A percentile compares a stretch with the other conserved stretches of the same genome.
phyloP scores from a whole-genome alignment of 768 basidiomycete species.

The Asterophora parasitica region DNA sequence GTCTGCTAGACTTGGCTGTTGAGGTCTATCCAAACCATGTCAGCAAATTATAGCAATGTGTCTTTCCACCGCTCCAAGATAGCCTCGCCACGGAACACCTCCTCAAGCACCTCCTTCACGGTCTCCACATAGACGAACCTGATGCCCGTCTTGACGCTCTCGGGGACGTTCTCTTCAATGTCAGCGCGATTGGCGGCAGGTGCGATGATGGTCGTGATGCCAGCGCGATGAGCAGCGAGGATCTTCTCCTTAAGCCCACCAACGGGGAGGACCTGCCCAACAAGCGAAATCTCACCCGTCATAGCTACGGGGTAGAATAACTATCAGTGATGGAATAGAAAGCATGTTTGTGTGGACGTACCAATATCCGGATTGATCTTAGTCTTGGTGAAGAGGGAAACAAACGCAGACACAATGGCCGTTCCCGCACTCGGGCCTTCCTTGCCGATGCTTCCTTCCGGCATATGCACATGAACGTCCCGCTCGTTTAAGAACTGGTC shows the following conservation, averaged over 20 bases:
- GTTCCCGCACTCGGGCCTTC: slow-evolving; percentile 97
- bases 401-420: slow-evolving; percentile 87
- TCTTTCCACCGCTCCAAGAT: slow-evolving; percentile 66
- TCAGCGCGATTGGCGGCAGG: slow-evolving; percentile 88
- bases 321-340: no score
- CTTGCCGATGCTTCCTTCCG: slow-evolving; percentile 88
- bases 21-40: slow-evolving; percentile 3
- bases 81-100: slow-evolving; percentile 70
- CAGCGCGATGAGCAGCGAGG: slow-evolving; percentile 93
- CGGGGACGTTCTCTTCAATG: slow-evolving; percentile 96
- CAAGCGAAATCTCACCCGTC: slow-evolving; percentile 97
- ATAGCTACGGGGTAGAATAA: slow-evolving; percentile 53
- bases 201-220: slow-evolving; percentile 87
- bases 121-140: slow-evolving; percentile 94
- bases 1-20: background rate
- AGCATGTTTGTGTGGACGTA: no score
- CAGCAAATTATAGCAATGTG: slow-evolving; percentile 25
- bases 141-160: slow-evolving; percentile 93
- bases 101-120: slow-evolving; percentile 82
- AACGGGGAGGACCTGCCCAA: slow-evolving; percentile 94
- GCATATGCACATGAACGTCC: slow-evolving; percentile 97
- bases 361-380: slow-evolving; percentile 85
- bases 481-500: slow-evolving; percentile 81
- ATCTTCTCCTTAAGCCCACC: slow-evolving; percentile 97
- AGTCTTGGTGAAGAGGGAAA: slow-evolving; percentile 85